phyloP scores from a whole-genome alignment of 2,329 filamentous ascomycete genomes.

The Pyricularia sp. region DNA sequence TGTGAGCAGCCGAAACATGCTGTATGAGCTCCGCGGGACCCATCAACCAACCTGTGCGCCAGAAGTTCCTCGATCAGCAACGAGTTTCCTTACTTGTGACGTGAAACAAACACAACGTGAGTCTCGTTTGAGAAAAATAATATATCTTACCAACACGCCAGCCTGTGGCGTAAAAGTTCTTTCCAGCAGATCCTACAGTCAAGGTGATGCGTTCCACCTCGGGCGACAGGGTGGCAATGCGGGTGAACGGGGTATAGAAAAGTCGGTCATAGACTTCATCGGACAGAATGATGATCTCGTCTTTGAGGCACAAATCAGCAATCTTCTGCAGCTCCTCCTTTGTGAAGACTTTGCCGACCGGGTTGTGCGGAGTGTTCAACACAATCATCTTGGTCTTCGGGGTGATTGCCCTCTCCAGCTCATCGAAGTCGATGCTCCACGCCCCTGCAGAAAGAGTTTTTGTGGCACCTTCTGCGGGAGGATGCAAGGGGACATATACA shows the following conservation, averaged over 20 bases:
- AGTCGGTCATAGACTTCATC: constrained; percentile 93
- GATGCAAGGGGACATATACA: constrained; percentile 90
- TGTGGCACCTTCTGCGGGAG: constrained; percentile 68
- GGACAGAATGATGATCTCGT: constrained; percentile 88
- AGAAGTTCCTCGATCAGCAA: not conserved
- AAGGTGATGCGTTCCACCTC: constrained; percentile 82
- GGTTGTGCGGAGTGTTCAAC: constrained; percentile 80
- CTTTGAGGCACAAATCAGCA: constrained; percentile 80
- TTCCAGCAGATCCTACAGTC: constrained; percentile 91
- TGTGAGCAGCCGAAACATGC: constrained; percentile 87
- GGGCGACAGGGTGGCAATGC: constrained; percentile 82
- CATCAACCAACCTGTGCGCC: constrained; percentile 66
- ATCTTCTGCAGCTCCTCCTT: constrained; percentile 75
- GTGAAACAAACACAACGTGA: not conserved
- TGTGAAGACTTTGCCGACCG: constrained; percentile 91
- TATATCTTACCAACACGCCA: constrained; percentile 65
- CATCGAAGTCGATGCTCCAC: constrained; percentile 79
- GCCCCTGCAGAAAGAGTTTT: constrained; percentile 78
- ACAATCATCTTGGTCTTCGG: constrained; percentile 94
- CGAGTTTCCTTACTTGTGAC: not conserved
- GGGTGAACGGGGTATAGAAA: constrained; percentile 90
- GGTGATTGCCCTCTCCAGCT: constrained; percentile 74
- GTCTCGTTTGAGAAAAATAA: not conserved
- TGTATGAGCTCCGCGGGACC: constrained; percentile 83
- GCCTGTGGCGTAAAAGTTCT: constrained; percentile 96